Evolutionary conservation across 2,329 filamentous ascomycete species (phyloP).

Genomic region (Akanthomyces muscarius): DNA sequence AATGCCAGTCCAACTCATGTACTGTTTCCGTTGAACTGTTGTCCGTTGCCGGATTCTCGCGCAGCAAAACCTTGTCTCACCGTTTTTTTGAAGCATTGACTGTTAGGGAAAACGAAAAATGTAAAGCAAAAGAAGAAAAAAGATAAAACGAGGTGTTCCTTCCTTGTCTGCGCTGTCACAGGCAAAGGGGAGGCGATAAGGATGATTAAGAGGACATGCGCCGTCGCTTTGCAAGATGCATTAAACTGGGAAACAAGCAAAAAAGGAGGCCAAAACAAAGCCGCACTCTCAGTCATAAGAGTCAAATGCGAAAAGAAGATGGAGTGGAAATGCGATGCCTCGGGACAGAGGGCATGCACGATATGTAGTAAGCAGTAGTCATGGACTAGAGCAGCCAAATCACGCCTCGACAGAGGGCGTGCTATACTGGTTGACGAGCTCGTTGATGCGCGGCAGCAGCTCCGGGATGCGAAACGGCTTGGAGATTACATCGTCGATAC

Average conservation of each 20-base stretch:
- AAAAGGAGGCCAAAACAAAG: not conserved
- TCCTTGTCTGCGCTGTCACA: not conserved
- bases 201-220: not conserved
- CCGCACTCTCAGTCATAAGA: not conserved
- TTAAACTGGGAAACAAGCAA: not conserved
- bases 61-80: too few species aligned
- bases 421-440: conserved; percentile 44
- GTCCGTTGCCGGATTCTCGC: too few species aligned
- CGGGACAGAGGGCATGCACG: not conserved
- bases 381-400: not conserved
- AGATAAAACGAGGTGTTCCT: too few species aligned
- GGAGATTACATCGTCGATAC: conserved; percentile 74
- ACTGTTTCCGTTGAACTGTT: not conserved
- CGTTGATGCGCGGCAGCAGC: conserved; percentile 62
- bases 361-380: not conserved
- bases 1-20: not conserved
- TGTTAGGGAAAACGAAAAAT: too few species aligned
- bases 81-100: too few species aligned
- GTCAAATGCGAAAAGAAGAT: not conserved
- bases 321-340: not conserved
- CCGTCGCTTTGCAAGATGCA: conserved; percentile 4
- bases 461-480: conserved; percentile 78
- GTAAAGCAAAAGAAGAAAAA: not conserved
- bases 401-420: not conserved
- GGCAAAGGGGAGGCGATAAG: not conserved